Evolutionary conservation across 1,284 basidiomycete genomes (phyloP).

Genomic region (Ceratobasidium papillatum): DNA sequence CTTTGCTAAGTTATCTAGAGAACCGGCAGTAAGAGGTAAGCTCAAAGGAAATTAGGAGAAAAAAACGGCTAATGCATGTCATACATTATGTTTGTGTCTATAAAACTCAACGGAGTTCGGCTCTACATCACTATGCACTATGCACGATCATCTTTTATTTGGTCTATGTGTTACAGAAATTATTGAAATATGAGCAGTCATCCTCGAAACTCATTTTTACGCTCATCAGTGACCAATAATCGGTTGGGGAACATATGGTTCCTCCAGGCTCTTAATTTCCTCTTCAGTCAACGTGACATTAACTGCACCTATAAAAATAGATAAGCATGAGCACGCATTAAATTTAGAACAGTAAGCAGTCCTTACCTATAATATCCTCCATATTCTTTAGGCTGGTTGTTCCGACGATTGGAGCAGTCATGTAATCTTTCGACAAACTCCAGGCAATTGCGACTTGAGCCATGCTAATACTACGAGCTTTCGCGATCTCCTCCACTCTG

Average conservation of each 20-base stretch:
- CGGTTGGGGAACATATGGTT: conserved; percentile 50
- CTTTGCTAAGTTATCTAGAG: too few species aligned
- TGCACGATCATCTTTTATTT: too few species aligned
- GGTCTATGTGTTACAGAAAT: too few species aligned
- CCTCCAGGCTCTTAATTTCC: conserved; percentile 53
- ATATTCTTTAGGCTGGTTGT: conserved; percentile 62
- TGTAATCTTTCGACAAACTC: conserved; percentile 45
- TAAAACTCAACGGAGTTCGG: too few species aligned
- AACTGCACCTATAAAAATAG: conserved; percentile 41
- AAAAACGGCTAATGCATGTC: too few species aligned
- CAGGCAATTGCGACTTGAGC: conserved; percentile 25
- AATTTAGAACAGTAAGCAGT: too few species aligned
- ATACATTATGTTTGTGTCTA: too few species aligned
- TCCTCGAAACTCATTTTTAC: neutral
- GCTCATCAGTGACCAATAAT: conserved; percentile 46
- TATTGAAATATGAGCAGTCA: too few species aligned
- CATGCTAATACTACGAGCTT: conserved; percentile 42
- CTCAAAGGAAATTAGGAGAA: too few species aligned
- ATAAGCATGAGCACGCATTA: neutral
- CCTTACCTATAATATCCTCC: conserved; percentile 55
- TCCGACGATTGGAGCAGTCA: conserved; percentile 67
- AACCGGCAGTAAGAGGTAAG: too few species aligned
- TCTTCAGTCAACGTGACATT: conserved; percentile 52
- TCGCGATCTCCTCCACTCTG: conserved; percentile 45
- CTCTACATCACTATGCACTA: too few species aligned